Evolutionary conservation across 176 grass and related monocot genomes (phyloP).

Genomic region (Luzula sylvatica): DNA sequence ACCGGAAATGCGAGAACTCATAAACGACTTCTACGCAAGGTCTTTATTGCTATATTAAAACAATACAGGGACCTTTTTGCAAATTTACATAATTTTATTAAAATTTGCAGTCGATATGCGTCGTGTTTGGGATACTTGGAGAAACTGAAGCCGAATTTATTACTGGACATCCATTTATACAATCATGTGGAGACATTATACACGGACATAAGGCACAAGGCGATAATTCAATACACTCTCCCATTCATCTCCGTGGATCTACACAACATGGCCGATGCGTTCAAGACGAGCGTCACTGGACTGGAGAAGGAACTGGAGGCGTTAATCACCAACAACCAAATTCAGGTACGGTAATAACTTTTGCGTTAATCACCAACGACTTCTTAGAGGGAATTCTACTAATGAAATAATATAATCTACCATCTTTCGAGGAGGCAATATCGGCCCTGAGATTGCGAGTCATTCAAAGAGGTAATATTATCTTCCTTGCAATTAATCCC

Average conservation of each 20-base stretch:
- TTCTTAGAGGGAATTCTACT: conserved; percentile 94
- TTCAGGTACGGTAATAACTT: conserved; percentile 51
- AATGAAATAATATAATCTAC: too few relatives aligned
- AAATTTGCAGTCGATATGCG: too few relatives aligned
- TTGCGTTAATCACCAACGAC: too few relatives aligned
- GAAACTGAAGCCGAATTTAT: conserved; percentile 66
- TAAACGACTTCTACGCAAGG: conserved; percentile 99
- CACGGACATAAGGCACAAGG: conserved; percentile 67
- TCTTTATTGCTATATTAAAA: too few relatives aligned
- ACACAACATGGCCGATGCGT: conserved; percentile 78
- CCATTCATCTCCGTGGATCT: conserved; percentile 95
- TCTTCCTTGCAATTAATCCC: too few relatives aligned
- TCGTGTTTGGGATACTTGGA: conserved; percentile 60
- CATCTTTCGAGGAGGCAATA: too few relatives aligned
- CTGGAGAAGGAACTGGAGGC: conserved; percentile 90
- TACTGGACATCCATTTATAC: conserved; percentile 61
- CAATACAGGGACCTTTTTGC: too few relatives aligned
- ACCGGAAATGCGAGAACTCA: conserved; percentile 95
- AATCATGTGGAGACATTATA: conserved; percentile 54
- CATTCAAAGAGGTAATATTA: too few relatives aligned
- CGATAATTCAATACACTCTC: conserved; percentile 85
- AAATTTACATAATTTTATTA: too few relatives aligned
- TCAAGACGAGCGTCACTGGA: conserved; percentile 59
- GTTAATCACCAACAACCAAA: conserved; percentile 71
- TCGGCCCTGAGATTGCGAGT: conserved; percentile 82